phyloP scores from a whole-genome alignment of 2,329 filamentous ascomycete species.

The Trichoderma guizhouense region DNA sequence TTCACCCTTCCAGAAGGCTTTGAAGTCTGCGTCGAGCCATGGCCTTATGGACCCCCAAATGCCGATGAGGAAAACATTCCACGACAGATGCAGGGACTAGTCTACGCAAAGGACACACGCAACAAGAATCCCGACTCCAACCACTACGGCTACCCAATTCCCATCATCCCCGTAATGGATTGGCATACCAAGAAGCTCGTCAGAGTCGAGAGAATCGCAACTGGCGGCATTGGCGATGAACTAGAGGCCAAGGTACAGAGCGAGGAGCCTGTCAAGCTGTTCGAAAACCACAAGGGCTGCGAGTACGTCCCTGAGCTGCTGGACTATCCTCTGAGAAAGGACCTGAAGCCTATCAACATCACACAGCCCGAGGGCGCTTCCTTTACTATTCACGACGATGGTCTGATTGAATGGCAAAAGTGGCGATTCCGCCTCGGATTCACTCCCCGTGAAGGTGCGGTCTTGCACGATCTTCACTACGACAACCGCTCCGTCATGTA shows the following conservation, averaged over 20 bases:
- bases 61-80: slow-evolving; percentile 35
- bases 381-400: slow-evolving; percentile 53
- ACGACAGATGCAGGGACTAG: slow-evolving; percentile 49
- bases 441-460: slow-evolving; percentile 67
- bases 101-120: slow-evolving; percentile 44
- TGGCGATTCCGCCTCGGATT: slow-evolving; percentile 69
- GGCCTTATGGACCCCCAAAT: slow-evolving; percentile 61
- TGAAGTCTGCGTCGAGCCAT: slow-evolving; percentile 49
- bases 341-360: slow-evolving; percentile 68
- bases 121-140: slow-evolving; percentile 54
- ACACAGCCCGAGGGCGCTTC: slow-evolving; percentile 66
- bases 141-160: slow-evolving; percentile 61
- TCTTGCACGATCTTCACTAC: slow-evolving; percentile 67
- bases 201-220: slow-evolving; percentile 56
- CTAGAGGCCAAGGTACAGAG: slow-evolving; percentile 35
- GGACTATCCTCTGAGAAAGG: slow-evolving; percentile 43
- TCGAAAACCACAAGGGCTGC: slow-evolving; percentile 39
- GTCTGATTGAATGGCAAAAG: slow-evolving; percentile 59
- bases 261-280: slow-evolving; percentile 43
- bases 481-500: slow-evolving; percentile 64
- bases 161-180: slow-evolving; percentile 58
- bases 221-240: slow-evolving; percentile 44
- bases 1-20: slow-evolving; percentile 46
- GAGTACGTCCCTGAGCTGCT: slow-evolving; percentile 53
- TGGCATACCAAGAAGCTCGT: slow-evolving; percentile 52